phyloP scores from a whole-genome alignment of 176 grass and related monocot species.

The Aegilops tauschii region DNA sequence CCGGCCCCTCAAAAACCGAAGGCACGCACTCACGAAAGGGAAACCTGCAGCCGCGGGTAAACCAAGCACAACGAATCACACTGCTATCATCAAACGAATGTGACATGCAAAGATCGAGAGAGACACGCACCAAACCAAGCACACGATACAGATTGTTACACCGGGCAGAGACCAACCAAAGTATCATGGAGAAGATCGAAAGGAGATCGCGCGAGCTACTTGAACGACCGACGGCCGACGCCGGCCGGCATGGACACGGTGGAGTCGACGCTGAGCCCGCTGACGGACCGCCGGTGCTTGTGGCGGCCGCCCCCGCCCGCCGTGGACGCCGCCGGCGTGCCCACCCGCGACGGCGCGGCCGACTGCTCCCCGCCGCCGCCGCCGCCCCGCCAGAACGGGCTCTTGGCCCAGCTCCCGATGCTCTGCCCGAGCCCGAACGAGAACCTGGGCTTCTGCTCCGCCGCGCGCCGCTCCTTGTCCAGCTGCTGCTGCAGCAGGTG shows the following conservation, averaged over 20 bases:
- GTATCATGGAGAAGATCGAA: neutral
- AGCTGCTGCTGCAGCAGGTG: constrained; percentile 7
- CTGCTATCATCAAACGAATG: neutral
- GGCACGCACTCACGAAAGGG: neutral
- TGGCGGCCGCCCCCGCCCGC: constrained; percentile 22
- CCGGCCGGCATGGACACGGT: constrained; percentile 71
- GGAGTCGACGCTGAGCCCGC: constrained; percentile 83
- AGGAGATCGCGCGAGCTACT: constrained; percentile 19
- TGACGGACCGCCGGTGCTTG: constrained; percentile 58
- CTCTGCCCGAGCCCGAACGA: constrained; percentile 63
- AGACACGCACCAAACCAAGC: constrained; percentile 35
- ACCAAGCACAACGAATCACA: neutral
- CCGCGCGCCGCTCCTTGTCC: constrained; percentile 31
- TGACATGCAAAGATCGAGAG: neutral
- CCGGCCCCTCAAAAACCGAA: constrained; percentile 9
- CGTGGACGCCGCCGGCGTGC: constrained; percentile 47
- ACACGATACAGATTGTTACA: constrained; percentile 15
- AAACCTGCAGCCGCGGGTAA: neutral
- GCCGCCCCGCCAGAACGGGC: constrained; percentile 57
- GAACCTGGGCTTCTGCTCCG: constrained; percentile 64
- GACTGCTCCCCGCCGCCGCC: neutral
- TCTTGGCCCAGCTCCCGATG: constrained; percentile 60
- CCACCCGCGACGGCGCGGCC: constrained; percentile 7
- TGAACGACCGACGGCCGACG: constrained; percentile 56
- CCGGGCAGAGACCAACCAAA: neutral